phyloP scores from a whole-genome alignment of 306 rosid genomes.

The Lathyrus aphaca region DNA sequence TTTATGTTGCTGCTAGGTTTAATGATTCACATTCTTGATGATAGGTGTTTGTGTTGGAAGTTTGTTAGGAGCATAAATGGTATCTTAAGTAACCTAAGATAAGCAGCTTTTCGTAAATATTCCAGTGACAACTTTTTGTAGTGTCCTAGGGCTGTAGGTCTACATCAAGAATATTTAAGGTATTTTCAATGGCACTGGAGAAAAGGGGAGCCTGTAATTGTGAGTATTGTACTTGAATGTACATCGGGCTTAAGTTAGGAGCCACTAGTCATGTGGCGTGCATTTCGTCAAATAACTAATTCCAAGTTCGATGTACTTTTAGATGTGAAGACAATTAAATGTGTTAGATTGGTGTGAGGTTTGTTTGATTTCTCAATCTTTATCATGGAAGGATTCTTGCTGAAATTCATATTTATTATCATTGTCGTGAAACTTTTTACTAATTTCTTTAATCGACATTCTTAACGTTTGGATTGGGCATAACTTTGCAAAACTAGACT shows the following conservation, averaged over 20 bases:
- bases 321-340: slow-evolving; percentile 76
- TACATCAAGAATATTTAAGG: slow-evolving; percentile 49
- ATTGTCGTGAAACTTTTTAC: neutral
- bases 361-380: slow-evolving; percentile 40
- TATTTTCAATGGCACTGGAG: slow-evolving; percentile 90
- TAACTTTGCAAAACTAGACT: neutral
- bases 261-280: slow-evolving; percentile 97
- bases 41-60: slow-evolving; percentile 55
- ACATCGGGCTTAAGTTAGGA: slow-evolving; percentile 88
- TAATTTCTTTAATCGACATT: neutral
- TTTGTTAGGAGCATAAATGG: slow-evolving; percentile 24
- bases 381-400: neutral
- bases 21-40: slow-evolving; percentile 34
- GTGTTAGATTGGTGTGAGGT: slow-evolving; percentile 93
- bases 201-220: slow-evolving; percentile 85
- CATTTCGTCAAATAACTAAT: slow-evolving; percentile 62
- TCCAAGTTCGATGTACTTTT: slow-evolving; percentile 40
- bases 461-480: neutral
- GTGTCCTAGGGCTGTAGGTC: slow-evolving; percentile 62
- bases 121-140: slow-evolving; percentile 65
- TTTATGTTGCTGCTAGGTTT: no score
- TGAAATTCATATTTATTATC: neutral
- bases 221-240: slow-evolving; percentile 70
- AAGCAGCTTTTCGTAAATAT: slow-evolving; percentile 71
- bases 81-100: slow-evolving; percentile 36